Evolutionary conservation across 208 protist genomes (phyloP), one percentile per base, ranked within the genome.

Genomic region (Acanthamoeba culbertsoni): DNA sequence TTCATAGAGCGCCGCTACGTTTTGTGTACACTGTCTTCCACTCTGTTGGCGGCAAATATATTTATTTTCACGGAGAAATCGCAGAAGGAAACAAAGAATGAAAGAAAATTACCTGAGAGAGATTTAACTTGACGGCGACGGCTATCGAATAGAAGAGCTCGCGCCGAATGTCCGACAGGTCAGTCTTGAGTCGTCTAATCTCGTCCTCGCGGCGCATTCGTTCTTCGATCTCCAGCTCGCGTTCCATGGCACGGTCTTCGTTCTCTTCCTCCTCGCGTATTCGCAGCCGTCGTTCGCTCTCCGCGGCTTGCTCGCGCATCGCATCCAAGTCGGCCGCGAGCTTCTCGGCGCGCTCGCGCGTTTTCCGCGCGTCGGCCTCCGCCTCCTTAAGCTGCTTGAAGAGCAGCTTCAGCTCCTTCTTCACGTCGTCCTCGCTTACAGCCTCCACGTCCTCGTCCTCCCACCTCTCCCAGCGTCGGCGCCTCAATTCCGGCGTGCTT

Each of bases 1-100:
- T n/a, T 86, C 75, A 45, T 86, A 86, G 26, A 86, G 75, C 42
- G 75, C 46, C 43, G 46, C 46, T 16, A 86, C 46, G 75, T 86
- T 86, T 33, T 86, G 75, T 31, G 75, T 86, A 37, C 63, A 75
- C 35, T 75, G 63, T 0, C 63, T 20, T 5, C 63, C 63, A 37
- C 63, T 75, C 63, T 75, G 57, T n/a, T n/a, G n/a, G n/a, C n/a
- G n/a, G n/a, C n/a, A n/a, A n/a, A n/a, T 55, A 55, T 55, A 23
- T 55, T 55, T 55, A 23, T 55, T 55, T 55, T 55, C n/a, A n/a
- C n/a, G n/a, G n/a, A n/a, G n/a, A n/a, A n/a, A n/a, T 28, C 42
- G 33, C 14, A 16, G 16, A 16, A 79, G 2, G 18, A 43, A 2
- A 79, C 14, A 48, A 10, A 8, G 18, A 48, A 0, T 0, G 68